These are phyloP conservation scores for Citrus mangshanensis DNA, from an alignment of 345 rosid genomes.

Conservation along the genomic window DNA sequence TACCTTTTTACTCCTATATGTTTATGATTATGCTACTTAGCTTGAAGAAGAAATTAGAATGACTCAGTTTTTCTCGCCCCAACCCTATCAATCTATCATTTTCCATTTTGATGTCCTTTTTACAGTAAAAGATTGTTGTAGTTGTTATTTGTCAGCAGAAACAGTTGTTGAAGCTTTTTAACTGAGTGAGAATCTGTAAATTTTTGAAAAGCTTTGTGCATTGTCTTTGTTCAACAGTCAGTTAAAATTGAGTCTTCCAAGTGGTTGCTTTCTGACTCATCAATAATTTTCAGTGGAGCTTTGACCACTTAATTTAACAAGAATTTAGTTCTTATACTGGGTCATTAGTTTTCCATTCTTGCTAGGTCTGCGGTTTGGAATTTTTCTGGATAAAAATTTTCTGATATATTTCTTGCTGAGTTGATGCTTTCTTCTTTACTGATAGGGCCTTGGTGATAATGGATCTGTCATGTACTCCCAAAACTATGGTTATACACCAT, in stretches of 20 bases:
- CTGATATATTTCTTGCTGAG: background rate
- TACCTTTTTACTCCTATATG: background rate
- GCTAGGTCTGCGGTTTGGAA: background rate
- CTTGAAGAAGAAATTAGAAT: background rate
- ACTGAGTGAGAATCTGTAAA: background rate
- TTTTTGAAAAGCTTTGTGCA: background rate
- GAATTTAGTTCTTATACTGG: background rate
- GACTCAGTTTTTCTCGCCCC: background rate
- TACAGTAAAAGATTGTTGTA: background rate
- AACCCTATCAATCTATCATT: too few species aligned
- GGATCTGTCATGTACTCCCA: constrained; percentile 40
- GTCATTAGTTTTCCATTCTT: background rate
- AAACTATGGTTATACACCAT: constrained; percentile 41
- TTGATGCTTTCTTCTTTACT: constrained; percentile 21
- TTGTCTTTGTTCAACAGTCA: background rate
- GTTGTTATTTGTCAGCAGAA: background rate
- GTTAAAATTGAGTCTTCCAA: background rate
- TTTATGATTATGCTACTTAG: background rate
- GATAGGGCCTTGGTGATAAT: constrained; percentile 39
- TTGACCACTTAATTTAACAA: background rate
- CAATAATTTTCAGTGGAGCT: background rate
- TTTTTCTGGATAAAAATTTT: background rate
- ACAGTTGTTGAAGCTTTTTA: background rate
- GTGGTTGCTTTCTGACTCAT: background rate
- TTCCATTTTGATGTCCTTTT: background rate